Base-by-base conservation (phyloP, 371 early-diverging fungal species). In the Syncephalastrum monosporum region DNA sequence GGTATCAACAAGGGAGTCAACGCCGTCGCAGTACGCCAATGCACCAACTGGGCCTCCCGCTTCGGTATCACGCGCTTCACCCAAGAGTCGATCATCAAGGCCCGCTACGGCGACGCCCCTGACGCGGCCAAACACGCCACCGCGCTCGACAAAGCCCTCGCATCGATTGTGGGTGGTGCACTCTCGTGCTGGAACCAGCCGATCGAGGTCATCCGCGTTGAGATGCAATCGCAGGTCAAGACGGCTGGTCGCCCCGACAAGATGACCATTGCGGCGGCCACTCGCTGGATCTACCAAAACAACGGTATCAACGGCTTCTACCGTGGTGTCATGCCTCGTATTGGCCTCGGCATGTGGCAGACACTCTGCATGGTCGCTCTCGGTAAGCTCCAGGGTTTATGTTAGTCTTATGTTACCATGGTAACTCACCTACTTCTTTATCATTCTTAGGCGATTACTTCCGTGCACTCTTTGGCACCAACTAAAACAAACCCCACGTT, bases 321-420 rank as follows among this genome's bases (percentile, higher is more conserved):
- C 80, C 81, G 95, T 47, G 96, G 97, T 46, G 93, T 91, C 15
- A 85, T 91, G 15, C 96, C 95, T 19, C 83, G 96, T 38, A 83
- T 96, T 52, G 89, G 95, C 53, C 74, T 97, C 45, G 94, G 96
- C 55, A 88, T 94, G 67, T 97, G 94, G 88, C 91, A 94, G 62
- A 97, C 97, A 15, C 81, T 95, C 50, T 95, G 96, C 82, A 97
- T 97, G 96, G 97, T 97, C 16, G 92, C 94, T 65, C 90, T 94
- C 52, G 94, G 95, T 21, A 21, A 21, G 21, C 21, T 21, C 21
- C 21, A 21, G 21, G 21, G 21, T 1, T 21, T 21, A 21, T 21
- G 2, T 21, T 21, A 21, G 2, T 21, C 21, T 21, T 21, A 0
- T 21, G 21, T 21, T 21, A 21, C 21, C 21, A 21, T 21, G 41